Evolutionary conservation across 768 basidiomycete genomes (phyloP), one percentile per base, ranked within the genome.

Genomic region (Leccinum sublutescens): DNA sequence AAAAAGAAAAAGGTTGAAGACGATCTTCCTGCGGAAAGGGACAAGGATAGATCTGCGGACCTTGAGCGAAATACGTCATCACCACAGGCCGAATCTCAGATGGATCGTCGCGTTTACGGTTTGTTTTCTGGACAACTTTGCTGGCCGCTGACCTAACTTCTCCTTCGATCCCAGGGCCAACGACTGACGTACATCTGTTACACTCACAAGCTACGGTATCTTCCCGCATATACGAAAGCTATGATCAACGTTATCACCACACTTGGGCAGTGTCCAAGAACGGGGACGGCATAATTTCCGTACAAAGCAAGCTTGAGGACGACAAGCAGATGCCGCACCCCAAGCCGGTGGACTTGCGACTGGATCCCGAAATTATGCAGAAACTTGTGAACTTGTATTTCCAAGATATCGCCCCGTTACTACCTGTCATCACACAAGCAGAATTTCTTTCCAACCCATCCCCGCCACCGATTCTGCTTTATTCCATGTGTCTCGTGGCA

Each of bases 401-500:
- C 75, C 79, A 82, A 21, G 87, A 95, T n/a, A 81, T 95, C 50
- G 85, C 91, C 2, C 92, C 91, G n/a, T 78, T 92, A 45, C 83
- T 98, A 58, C 96, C 97, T 11, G 80, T 99, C 64, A 84, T 98
- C 59, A 91, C 92, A 17, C 85, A 89, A 68, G 81, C 84, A 25
- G 96, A 99, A 70, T 98, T 99, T 68, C 78, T 97, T 61, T 82
- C 87, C 38, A 84, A 73, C 52, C 80, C 84, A 21, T 85, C 85
- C 14, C 90, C 88, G 0, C 84, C 93, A 3, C 86, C 90, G 4
- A 80, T 99, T 23, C 75, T 98, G 58, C 82, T 98, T 21, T 98
- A 98, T 74, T 88, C 93, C 38, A 95, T 98, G 75, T 98, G 95
- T 73, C 87, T 94, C 31, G 87, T 98, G 45, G 92, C 95, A 19